phyloP scores from a whole-genome alignment of 768 basidiomycete genomes.

The Thelephora ganbajun region DNA sequence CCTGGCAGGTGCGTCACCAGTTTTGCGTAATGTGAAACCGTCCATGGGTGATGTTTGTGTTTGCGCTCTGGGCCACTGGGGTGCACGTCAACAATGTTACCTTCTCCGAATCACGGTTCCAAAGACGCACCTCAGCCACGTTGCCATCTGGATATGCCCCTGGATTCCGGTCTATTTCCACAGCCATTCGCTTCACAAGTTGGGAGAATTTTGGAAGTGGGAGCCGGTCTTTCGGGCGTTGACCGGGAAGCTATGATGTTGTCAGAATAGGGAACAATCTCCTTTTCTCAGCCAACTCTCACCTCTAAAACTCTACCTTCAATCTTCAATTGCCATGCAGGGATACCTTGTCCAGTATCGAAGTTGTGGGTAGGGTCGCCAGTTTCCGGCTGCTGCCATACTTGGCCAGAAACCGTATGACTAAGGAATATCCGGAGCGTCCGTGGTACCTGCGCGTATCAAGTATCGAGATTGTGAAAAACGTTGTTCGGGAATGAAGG shows the following conservation, averaged over 20 bases:
- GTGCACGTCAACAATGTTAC: not conserved
- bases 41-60: constrained; percentile 53
- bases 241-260: constrained; percentile 37
- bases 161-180: constrained; percentile 82
- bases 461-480: constrained; percentile 4
- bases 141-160: constrained; percentile 73
- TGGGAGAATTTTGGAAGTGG: constrained; percentile 73
- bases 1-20: constrained; percentile 67
- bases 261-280: not conserved
- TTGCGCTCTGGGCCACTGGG: constrained; percentile 39
- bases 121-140: constrained; percentile 65
- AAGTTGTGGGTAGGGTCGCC: constrained; percentile 35
- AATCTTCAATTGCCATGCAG: constrained; percentile 78
- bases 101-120: not conserved
- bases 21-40: constrained; percentile 74
- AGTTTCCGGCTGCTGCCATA: constrained; percentile 58
- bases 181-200: constrained; percentile 67
- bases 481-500: not conserved
- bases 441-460: constrained; percentile 47
- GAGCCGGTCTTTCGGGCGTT: constrained; percentile 46
- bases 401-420: constrained; percentile 74
- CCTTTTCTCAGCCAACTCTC: constrained; percentile 10
- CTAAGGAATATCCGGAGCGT: constrained; percentile 78
- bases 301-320: constrained; percentile 83
- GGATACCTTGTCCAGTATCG: constrained; percentile 80